Evolutionary conservation across 2,329 filamentous ascomycete genomes (phyloP).

Genomic region (Paecilomyces sp.): DNA sequence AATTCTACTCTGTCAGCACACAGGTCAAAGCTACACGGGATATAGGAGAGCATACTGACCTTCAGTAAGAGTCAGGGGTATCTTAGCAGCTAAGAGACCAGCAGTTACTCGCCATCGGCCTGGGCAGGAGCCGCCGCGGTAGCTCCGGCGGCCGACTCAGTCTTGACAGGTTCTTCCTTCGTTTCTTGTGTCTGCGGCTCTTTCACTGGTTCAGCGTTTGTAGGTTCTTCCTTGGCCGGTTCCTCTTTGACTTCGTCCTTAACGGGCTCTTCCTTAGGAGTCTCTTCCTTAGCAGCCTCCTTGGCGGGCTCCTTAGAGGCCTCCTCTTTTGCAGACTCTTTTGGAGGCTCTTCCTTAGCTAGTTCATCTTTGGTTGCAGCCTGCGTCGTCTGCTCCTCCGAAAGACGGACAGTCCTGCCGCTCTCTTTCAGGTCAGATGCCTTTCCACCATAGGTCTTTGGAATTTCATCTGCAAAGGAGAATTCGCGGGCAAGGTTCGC

Average conservation of each 20-base stretch:
- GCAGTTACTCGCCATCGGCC: conserved; percentile 6
- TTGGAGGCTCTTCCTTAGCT: conserved; percentile 5
- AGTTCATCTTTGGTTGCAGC: conserved; percentile 3
- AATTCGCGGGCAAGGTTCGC: conserved; percentile 58
- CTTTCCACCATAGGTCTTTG: conserved; percentile 72
- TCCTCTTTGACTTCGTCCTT: conserved; percentile 1
- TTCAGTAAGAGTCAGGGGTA: conserved; percentile 4
- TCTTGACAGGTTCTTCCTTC: neutral
- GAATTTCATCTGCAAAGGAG: conserved; percentile 58
- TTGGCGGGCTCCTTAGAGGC: conserved; percentile 7
- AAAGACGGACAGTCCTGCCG: conserved; percentile 23
- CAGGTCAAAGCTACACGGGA: neutral
- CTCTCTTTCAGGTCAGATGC: conserved; percentile 44
- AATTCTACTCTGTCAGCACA: neutral
- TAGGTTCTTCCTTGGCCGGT: conserved; percentile 3
- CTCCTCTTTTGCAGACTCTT: conserved; percentile 12
- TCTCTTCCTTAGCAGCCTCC: conserved; percentile 12
- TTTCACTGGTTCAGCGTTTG: conserved; percentile 2
- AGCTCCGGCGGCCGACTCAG: neutral
- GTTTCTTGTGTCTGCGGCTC: neutral
- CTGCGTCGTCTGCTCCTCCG: conserved; percentile 14
- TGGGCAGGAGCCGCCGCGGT: conserved; percentile 3
- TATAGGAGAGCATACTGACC: neutral
- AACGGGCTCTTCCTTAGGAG: conserved; percentile 5
- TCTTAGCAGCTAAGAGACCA: conserved; percentile 6